A percentile compares a stretch with the other conserved stretches of the same genome.
Evolutionary conservation across 2,329 filamentous ascomycete genomes (phyloP).

Genomic region (Epicoccum nigrum): DNA sequence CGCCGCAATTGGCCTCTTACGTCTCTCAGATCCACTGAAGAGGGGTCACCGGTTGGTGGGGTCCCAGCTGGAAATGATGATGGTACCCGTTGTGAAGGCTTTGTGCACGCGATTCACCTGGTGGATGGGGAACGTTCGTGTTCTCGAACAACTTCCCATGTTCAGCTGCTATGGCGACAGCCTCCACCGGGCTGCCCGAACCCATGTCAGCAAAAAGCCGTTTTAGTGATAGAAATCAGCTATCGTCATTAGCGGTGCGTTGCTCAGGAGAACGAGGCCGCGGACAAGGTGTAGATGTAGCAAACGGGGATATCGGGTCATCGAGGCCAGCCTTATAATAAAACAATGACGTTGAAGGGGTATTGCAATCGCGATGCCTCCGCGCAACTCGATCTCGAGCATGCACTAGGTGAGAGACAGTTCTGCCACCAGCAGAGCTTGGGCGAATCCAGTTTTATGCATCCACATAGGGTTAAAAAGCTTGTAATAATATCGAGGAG

Average conservation of each 20-base stretch:
- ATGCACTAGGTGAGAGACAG: constrained; percentile 30
- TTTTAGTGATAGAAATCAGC: constrained; percentile 14
- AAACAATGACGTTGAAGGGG: constrained; percentile 41
- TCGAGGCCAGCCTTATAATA: constrained; percentile 29
- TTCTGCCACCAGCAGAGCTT: constrained; percentile 31
- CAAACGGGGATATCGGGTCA: constrained; percentile 30
- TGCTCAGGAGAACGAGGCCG: constrained; percentile 15
- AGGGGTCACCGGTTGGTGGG: constrained; percentile 47
- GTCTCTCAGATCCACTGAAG: constrained; percentile 39
- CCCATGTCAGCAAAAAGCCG: constrained; percentile 23
- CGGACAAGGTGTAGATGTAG: constrained; percentile 20
- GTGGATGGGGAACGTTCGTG: constrained; percentile 26
- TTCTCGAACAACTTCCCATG: constrained; percentile 37
- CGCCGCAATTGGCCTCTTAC: constrained; percentile 38
- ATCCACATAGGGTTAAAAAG: constrained; percentile 33
- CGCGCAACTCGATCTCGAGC: constrained; percentile 37
- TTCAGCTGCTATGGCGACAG: constrained; percentile 39
- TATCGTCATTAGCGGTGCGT: constrained; percentile 7
- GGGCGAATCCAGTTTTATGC: constrained; percentile 40
- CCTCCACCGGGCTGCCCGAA: constrained; percentile 35
- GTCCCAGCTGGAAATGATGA: constrained; percentile 30
- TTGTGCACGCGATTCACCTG: constrained; percentile 37
- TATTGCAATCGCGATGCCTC: constrained; percentile 38
- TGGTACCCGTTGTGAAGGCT: constrained; percentile 36
- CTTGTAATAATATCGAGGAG: constrained; percentile 31